Base-by-base conservation (phyloP, 2,329 filamentous ascomycete species). In the Cladosporium sp. region DNA sequence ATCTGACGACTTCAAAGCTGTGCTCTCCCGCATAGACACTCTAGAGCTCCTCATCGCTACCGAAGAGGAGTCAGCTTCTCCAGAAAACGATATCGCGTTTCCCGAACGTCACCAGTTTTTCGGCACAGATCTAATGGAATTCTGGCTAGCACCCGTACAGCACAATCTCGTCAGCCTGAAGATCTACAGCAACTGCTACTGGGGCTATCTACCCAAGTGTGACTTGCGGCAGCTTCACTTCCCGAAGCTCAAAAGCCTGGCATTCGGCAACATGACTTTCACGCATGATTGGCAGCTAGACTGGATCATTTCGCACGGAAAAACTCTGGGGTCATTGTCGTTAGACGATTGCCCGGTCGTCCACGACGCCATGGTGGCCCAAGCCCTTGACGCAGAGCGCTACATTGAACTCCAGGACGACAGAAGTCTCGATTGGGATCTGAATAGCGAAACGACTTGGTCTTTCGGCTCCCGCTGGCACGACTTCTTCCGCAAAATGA, bases 201-300 rank as follows among this genome's bases (percentile, higher is more conserved):
- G 78, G 68, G 78, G 82, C 1, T 82, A 76, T 69, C 75, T 75
- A 3, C 80, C 80, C 0, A 74, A 74, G 23, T 72, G 79, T 49
- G 75, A 82, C 33, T 74, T 82, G 26, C 23, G 65, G 68, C n/a
- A 40, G 28, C 10, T 69, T 4, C 65, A 68, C n/a, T 80, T 83
- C 33, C 79, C 80, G 0, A 70, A 74, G 0, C 76, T 84, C 5
- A 75, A 75, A 35, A 73, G 77, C 0, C 74, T 84, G 0, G 72
- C 76, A 0, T 68, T 85, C 0, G 79, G 80, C 0, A 78, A 78
- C 1, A 80, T 78, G 23, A 74, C 76, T 3, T 82, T 85, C 57
- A 75, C 75, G 5, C 76, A 82, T 37, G 77, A 82, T 23, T 79
- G 77, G 74, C 82, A 84, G 62, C 69, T 83, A 0, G 78, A 80